These are phyloP conservation scores for Pseudogymnoascus sp. DNA, from an alignment of 2,329 filamentous ascomycete species.

Conservation along the genomic window DNA sequence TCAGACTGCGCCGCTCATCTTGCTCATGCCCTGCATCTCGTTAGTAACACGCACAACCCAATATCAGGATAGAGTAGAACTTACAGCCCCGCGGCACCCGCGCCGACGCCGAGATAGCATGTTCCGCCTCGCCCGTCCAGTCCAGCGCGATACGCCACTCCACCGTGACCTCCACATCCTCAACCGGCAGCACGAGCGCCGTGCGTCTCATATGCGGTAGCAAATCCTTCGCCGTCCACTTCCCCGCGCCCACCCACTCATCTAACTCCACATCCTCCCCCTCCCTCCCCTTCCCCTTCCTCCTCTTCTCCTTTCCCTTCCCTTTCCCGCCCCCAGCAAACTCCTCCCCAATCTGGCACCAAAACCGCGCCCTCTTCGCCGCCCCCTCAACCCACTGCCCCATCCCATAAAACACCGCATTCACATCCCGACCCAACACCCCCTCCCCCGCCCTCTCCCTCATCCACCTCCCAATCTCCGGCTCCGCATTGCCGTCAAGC, in stretches of 20 bases:
- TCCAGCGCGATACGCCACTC: constrained; percentile 61
- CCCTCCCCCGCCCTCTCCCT: constrained; percentile 32
- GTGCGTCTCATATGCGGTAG: constrained; percentile 47
- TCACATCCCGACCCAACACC: constrained; percentile 49
- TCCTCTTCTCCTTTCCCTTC: constrained; percentile 24
- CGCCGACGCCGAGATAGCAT: constrained; percentile 45
- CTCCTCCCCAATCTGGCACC: neutral
- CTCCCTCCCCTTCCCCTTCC: constrained; percentile 20
- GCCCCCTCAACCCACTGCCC: constrained; percentile 60
- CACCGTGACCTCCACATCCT: constrained; percentile 36
- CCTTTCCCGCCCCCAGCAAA: constrained; percentile 16
- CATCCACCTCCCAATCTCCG: constrained; percentile 49
- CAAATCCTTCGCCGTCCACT: constrained; percentile 40
- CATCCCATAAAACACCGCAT: constrained; percentile 59
- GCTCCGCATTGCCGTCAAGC: constrained; percentile 50
- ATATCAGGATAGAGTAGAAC: constrained; percentile 27
- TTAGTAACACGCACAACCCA: constrained; percentile 4
- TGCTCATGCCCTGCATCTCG: constrained; percentile 48
- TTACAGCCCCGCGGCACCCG: constrained; percentile 57
- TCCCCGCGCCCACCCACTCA: constrained; percentile 17
- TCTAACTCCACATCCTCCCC: constrained; percentile 11
- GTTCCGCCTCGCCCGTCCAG: constrained; percentile 66
- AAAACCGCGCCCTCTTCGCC: constrained; percentile 44
- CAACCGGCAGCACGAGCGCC: constrained; percentile 30
- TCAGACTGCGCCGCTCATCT: constrained; percentile 49